These are phyloP conservation scores for Omphalotus olearius DNA, from an alignment of 1,284 basidiomycete species.

Conservation along the genomic window DNA sequence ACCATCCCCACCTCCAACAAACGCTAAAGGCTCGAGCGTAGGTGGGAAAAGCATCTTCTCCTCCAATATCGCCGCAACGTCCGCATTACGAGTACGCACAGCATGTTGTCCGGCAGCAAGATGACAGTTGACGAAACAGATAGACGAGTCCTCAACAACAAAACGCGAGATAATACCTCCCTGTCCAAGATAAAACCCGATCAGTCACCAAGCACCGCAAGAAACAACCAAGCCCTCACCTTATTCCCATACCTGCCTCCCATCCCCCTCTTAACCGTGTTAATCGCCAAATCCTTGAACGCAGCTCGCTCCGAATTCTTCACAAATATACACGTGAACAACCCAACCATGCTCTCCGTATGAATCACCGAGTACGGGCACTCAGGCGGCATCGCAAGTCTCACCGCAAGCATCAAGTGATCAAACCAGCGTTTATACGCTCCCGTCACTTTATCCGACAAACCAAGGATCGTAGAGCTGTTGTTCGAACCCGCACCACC, in stretches of 20 bases:
- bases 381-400: conserved; percentile 62
- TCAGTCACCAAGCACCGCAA: conserved; percentile 1
- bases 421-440: conserved; percentile 90
- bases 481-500: not conserved
- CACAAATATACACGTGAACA: conserved; percentile 88
- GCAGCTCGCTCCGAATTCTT: conserved; percentile 55
- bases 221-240: conserved; percentile 37
- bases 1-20: conserved; percentile 89
- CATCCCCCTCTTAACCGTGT: conserved; percentile 88
- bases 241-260: conserved; percentile 95
- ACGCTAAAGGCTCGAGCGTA: conserved; percentile 52
- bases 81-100: conserved; percentile 79
- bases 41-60: conserved; percentile 69
- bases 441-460: conserved; percentile 77
- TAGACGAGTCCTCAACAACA: conserved; percentile 84
- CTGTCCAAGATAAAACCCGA: conserved; percentile 32
- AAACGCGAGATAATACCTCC: conserved; percentile 92
- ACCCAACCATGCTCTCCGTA: conserved; percentile 86
- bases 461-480: conserved; percentile 27
- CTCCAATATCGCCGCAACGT: conserved; percentile 83
- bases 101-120: conserved; percentile 91
- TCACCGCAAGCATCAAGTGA: conserved; percentile 69
- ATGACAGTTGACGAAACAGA: conserved; percentile 96
- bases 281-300: conserved; percentile 71
- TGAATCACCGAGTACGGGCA: conserved; percentile 76